These are phyloP conservation scores for Elymus sibiricus DNA, from an alignment of 176 grass and related monocot species.

Conservation along the genomic window DNA sequence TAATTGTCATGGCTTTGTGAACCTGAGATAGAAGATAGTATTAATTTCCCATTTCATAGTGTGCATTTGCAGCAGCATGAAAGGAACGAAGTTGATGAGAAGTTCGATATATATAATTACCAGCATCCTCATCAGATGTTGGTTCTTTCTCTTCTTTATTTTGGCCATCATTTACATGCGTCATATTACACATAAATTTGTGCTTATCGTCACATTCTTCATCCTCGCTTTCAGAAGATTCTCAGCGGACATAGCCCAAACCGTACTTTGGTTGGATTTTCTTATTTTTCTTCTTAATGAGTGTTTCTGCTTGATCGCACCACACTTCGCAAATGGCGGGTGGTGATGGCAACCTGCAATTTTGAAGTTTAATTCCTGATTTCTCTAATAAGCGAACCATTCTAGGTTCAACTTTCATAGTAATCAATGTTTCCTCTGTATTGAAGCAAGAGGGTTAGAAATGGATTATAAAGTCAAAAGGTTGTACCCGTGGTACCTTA, in stretches of 20 bases:
- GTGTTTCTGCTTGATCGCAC: neutral
- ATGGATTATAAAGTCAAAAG: neutral
- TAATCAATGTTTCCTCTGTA: neutral
- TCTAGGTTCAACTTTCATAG: neutral
- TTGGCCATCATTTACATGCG: neutral
- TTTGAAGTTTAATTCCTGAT: neutral
- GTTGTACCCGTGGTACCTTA: neutral
- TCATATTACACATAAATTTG: neutral
- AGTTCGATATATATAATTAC: neutral
- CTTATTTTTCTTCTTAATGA: neutral
- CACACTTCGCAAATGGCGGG: neutral
- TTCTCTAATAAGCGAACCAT: neutral
- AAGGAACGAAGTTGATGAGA: neutral
- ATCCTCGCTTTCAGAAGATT: neutral
- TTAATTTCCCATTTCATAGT: neutral
- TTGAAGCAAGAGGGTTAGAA: neutral
- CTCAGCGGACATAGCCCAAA: neutral
- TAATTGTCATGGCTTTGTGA: neutral
- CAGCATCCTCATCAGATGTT: neutral
- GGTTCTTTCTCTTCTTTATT: neutral
- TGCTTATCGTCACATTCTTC: neutral
- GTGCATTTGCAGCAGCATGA: neutral
- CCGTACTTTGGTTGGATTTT: neutral
- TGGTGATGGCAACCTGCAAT: neutral
- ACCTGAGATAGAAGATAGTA: neutral